Base-by-base conservation (phyloP, 176 grass and related monocot species). In the Carex myosuroides region DNA sequence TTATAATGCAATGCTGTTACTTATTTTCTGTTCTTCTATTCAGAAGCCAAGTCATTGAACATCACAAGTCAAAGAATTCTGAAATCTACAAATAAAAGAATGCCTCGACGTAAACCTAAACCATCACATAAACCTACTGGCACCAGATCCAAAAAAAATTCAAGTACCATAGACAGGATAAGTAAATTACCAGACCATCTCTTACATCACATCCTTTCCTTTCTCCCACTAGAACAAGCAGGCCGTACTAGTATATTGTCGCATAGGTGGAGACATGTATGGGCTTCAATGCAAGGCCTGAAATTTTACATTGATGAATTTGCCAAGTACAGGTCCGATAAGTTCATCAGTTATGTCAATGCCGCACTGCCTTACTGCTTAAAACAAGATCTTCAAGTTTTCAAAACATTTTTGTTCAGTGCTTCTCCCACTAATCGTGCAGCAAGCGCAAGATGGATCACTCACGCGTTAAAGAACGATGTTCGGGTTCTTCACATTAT, bases 321-420 rank as follows among this genome's bases (percentile, higher is more conserved):
- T 17, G 39, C 5, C 8, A 30, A 54, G 63, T 64, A 50, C 11
- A 61, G 41, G 17, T 61, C 8, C 1, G 41, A 82, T 12, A 66
- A 53, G 14, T 82, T 82, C 61, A 67, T 66, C 80, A 46, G 13
- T 12, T 50, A 63, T 24, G 80, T 64, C 61, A 82, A 66, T 82
- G 60, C 61, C 5, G 59, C 80, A 50, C n/a, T 82, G 60, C 80
- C 60, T 4, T 67, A 67, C 39, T 21, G 41, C 10, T 42, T 32
- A 50, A 82, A 82, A 66, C 39, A 82, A 67, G 80, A 82, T 67
- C 63, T 82, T 82, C 61, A 82, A 54, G 24, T 50, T 67, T 63
- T 82, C n/a, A 54, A 67, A 82, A 82, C 80, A 5, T 82, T 82
- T 33, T 66, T 82, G 44, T 50, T 82, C 37, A 48, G 61, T 52